Percentiles rank a stretch among this genome's conserved stretches.
phyloP scores from a whole-genome alignment of 2,329 filamentous ascomycete species.

The Cryphonectria naterciae region DNA sequence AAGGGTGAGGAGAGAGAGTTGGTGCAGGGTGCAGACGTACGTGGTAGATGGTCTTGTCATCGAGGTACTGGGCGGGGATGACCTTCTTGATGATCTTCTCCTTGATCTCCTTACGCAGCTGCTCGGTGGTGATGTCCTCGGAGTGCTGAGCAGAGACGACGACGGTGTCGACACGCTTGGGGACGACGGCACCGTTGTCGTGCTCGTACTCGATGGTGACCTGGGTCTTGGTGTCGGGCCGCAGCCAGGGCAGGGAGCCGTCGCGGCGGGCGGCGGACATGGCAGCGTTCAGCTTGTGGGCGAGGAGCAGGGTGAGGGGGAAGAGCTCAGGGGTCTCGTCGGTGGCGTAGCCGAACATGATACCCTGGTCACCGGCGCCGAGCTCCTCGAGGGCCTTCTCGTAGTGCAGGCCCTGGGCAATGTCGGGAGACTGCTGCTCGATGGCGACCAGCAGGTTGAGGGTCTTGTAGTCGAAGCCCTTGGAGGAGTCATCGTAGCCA shows the following conservation, averaged over 20 bases:
- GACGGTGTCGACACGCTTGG: constrained; percentile 91
- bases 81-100: constrained; percentile 94
- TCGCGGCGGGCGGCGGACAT: constrained; percentile 89
- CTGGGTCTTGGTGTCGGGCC: constrained; percentile 99
- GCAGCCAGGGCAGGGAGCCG: constrained; percentile 88
- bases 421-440: constrained; percentile 98
- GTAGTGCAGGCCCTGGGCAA: constrained; percentile 98
- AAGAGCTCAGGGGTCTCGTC: constrained; percentile 98
- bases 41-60: constrained; percentile 95
- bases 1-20: not conserved
- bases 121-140: constrained; percentile 81
- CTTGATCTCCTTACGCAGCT: constrained; percentile 87
- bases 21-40: constrained; percentile 52
- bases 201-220: constrained; percentile 99
- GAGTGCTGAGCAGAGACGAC: constrained; percentile 96
- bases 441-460: constrained; percentile 98
- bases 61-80: constrained; percentile 90
- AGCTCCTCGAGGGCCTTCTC: constrained; percentile 97
- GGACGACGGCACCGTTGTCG: constrained; percentile 90
- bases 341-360: constrained; percentile 99
- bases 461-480: constrained; percentile 99
- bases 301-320: constrained; percentile 88
- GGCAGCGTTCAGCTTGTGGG: constrained; percentile 95
- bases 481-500: constrained; percentile 93
- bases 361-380: constrained; percentile 98